Evolutionary conservation across 2,329 filamentous ascomycete species (phyloP), one percentile per base, ranked within the genome.

Genomic region (Pestalotiopsis fici): DNA sequence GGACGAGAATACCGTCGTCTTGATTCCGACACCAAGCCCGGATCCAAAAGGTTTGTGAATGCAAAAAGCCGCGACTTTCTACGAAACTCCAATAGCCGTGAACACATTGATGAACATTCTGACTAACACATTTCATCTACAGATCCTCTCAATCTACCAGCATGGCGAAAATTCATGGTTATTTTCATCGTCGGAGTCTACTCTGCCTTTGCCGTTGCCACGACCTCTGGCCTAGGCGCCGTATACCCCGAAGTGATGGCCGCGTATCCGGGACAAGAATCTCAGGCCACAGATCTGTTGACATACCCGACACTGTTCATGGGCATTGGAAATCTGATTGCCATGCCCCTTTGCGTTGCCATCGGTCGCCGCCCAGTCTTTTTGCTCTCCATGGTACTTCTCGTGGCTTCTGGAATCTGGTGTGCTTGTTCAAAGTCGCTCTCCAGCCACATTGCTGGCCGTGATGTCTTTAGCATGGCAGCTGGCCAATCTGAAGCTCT

Each of bases 321-420:
- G 66, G 74, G 74, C 15, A 63, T 75, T 23, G 72, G 72, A 4
- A 75, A 75, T 62, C 43, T 79, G n/a, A 67, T 79, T 18, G 74
- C 75, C n/a, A 78, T 79, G 75, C 78, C 78, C 5, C 66, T 79
- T n/a, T 73, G 75, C 6, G 68, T 75, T 15, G 72, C 75, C 6
- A 69, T 80, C 28, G 77, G 78, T 37, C 74, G 77, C 2, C 74
- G 76, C 3, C 73, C 75, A 2, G 72, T 80, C 5, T 75, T 76
- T 35, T 70, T 79, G 3, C 66, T 69, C 9, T 77, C 76, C 2
- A 71, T 71, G 39, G 59, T 75, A 3, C 60, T 79, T 2, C 68
- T 77, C 31, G 71, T 78, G 35, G 69, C 71, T 9, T 69, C 72
- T 15, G 71, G 71, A 3, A 67, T 78, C 18, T 71, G 72, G 4